Conservation (phyloP, 768 basidiomycete species). For the Mycena polygramma region DNA sequence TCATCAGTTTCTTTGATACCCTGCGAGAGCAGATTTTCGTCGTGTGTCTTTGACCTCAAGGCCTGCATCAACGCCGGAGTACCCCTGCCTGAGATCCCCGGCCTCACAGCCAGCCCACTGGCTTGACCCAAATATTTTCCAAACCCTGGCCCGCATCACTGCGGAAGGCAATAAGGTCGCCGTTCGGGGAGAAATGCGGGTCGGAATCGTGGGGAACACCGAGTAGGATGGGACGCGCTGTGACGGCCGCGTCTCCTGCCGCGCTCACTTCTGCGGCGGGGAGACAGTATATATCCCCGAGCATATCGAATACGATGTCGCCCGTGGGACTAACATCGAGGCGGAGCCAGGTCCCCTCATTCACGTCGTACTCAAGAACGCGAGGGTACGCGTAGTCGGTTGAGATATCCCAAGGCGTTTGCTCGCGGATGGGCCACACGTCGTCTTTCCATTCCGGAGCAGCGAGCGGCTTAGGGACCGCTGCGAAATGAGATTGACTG, state of each 20-base stretch:
- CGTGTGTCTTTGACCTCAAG: slow-evolving; percentile 51
- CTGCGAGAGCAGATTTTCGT: slow-evolving; percentile 60
- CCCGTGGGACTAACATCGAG: slow-evolving; percentile 81
- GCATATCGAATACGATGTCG: slow-evolving; percentile 82
- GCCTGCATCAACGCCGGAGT: slow-evolving; percentile 50
- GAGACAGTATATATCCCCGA: slow-evolving; percentile 81
- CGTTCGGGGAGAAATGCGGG: slow-evolving; percentile 79
- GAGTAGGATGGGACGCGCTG: slow-evolving; percentile 69
- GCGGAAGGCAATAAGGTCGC: slow-evolving; percentile 73
- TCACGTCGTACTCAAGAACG: slow-evolving; percentile 74
- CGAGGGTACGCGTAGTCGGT: slow-evolving; percentile 81
- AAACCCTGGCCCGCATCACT: slow-evolving; percentile 81
- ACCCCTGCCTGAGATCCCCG: slow-evolving; percentile 63
- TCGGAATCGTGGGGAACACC: slow-evolving; percentile 81
- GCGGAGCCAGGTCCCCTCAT: slow-evolving; percentile 82
- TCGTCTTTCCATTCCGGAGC: slow-evolving; percentile 58
- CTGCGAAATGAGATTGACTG: slow-evolving; percentile 39
- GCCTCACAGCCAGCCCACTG: slow-evolving; percentile 76
- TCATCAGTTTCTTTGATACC: slow-evolving; percentile 66
- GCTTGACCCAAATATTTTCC: slow-evolving; percentile 80
- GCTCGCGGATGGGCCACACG: slow-evolving; percentile 72
- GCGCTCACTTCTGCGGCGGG: slow-evolving; percentile 46
- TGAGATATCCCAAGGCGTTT: slow-evolving; percentile 80
- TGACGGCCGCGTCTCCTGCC: slow-evolving; percentile 41
- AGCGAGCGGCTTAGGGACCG: slow-evolving; percentile 37